A percentile compares a stretch with the other conserved stretches of the same genome.
These are phyloP conservation scores for Pleurotus pulmonarius DNA, from an alignment of 768 basidiomycete species.

Conservation along the genomic window DNA sequence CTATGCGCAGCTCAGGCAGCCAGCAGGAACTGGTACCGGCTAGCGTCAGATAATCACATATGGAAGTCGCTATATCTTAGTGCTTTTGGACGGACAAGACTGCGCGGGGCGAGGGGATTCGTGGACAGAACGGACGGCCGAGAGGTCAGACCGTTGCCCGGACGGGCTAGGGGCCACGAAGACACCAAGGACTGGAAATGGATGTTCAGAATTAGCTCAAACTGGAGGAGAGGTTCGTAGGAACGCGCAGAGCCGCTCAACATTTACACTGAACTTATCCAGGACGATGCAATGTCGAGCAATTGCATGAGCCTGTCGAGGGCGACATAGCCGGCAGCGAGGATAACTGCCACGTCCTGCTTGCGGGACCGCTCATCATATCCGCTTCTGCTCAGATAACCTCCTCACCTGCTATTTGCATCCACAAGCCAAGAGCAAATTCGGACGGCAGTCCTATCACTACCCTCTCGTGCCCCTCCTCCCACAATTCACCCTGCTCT, in stretches of 20 bases:
- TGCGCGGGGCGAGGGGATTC: constrained; percentile 67
- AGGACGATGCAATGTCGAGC: constrained; percentile 65
- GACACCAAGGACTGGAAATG: constrained; percentile 70
- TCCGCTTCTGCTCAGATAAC: constrained; percentile 45
- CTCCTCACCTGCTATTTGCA: constrained; percentile 34
- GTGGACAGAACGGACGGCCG: constrained; percentile 52
- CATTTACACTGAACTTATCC: neutral
- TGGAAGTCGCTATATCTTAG: constrained; percentile 67
- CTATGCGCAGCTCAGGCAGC: constrained; percentile 62
- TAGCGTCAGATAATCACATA: constrained; percentile 67
- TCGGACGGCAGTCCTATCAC: neutral
- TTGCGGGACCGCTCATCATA: constrained; percentile 60
- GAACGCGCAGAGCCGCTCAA: too few species aligned
- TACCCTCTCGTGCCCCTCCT: constrained; percentile 41
- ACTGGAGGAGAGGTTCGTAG: constrained; percentile 71
- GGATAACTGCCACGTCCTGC: constrained; percentile 40
- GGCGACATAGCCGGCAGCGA: constrained; percentile 7
- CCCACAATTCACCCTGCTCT: constrained; percentile 23
- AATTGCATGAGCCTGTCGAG: constrained; percentile 17
- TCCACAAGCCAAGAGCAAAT: constrained; percentile 15
- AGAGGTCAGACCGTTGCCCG: constrained; percentile 57
- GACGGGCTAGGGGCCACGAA: constrained; percentile 33
- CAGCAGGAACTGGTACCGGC: constrained; percentile 62
- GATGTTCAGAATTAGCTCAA: constrained; percentile 83
- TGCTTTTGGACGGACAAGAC: constrained; percentile 62